A percentile compares a stretch with the other conserved stretches of the same genome.
phyloP scores from a whole-genome alignment of 2,329 filamentous ascomycete species.

The Immersiporthe knoxdaviesiana region DNA sequence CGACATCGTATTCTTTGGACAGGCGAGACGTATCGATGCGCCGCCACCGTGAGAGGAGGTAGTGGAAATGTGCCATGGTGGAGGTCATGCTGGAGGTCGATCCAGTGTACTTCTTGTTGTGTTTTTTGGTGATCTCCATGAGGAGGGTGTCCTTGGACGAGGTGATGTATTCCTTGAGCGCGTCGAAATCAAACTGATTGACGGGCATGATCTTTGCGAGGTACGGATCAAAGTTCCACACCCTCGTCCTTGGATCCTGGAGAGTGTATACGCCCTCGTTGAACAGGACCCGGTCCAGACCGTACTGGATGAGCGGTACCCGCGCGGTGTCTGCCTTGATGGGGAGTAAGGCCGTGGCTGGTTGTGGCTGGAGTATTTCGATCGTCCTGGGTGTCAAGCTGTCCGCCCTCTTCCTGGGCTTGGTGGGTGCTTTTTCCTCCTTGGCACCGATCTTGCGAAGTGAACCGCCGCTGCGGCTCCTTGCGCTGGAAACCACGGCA shows the following conservation, averaged over 20 bases:
- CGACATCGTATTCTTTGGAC: conserved; percentile 67
- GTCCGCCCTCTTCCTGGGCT: background rate
- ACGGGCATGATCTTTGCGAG: conserved; percentile 92
- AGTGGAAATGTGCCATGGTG: conserved; percentile 89
- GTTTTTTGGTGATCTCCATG: conserved; percentile 65
- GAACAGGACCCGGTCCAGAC: conserved; percentile 88
- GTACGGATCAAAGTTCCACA: conserved; percentile 98
- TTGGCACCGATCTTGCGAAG: background rate
- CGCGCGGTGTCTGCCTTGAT: conserved; percentile 31
- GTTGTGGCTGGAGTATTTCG: conserved; percentile 28
- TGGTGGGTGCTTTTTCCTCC: background rate
- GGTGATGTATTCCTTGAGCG: conserved; percentile 84
- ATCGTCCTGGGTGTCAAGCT: conserved; percentile 33
- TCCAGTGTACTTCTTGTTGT: conserved; percentile 81
- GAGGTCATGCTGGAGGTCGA: conserved; percentile 97
- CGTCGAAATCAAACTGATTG: conserved; percentile 87
- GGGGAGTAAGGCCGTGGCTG: conserved; percentile 16
- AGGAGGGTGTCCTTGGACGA: conserved; percentile 82
- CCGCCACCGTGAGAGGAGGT: conserved; percentile 83
- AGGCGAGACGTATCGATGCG: conserved; percentile 67
- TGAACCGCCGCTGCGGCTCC: background rate
- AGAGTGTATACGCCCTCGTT: conserved; percentile 91
- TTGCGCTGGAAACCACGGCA: background rate
- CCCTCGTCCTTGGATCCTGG: conserved; percentile 82
- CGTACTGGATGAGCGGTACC: conserved; percentile 69